Evolutionary conservation across 2,329 filamentous ascomycete genomes (phyloP), one percentile per base, ranked within the genome.

Genomic region (Exophiala bonariae): DNA sequence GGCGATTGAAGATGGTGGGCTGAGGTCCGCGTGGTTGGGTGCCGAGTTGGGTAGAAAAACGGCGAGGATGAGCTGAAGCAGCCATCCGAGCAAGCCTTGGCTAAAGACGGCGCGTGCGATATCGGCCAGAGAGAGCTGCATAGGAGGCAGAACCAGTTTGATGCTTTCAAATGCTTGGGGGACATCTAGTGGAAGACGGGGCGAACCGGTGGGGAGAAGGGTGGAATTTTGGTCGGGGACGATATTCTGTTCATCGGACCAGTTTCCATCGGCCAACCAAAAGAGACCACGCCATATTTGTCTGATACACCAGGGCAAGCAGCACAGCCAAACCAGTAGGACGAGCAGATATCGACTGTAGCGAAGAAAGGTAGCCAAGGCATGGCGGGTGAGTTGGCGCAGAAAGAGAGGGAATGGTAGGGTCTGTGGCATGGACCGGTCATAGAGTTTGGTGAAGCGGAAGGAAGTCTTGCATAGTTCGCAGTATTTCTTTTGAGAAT

Each of bases 401-500:
- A 90, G 58, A 61, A 99, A 96, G 53, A 99, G 77, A 38, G 85
- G 79, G 32, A 85, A 78, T 0, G 95, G 93, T 11, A 99, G 78
- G 10, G 81, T 82, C 54, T 82, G 80, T 1, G 93, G 95, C 93
- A 99, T 99, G 63, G 91, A 81, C 3, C 90, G 89, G 52, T 91
- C 85, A 73, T 99, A 99, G 31, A 99, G 81, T 70, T 99, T 99
- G 43, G 93, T 99, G 74, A 99, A 99, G 51, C 90, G 87, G 65
- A 97, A 99, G 0, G 91, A 85, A 2, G 93, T 99, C 74, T 99
- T 99, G 82, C 93, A 99, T 28, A 99, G 83, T 74, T 99, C 93
- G 77, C 95, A 99, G 75, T 99, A 88, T 69, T 97, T 97, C 80
- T 99, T 99, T 67, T 99, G 91, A 2, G 93, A 97, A 69, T 99